Evolutionary conservation across 2,329 filamentous ascomycete species (phyloP), one percentile per base, ranked within the genome.

Genomic region (Helminthosporium solani): DNA sequence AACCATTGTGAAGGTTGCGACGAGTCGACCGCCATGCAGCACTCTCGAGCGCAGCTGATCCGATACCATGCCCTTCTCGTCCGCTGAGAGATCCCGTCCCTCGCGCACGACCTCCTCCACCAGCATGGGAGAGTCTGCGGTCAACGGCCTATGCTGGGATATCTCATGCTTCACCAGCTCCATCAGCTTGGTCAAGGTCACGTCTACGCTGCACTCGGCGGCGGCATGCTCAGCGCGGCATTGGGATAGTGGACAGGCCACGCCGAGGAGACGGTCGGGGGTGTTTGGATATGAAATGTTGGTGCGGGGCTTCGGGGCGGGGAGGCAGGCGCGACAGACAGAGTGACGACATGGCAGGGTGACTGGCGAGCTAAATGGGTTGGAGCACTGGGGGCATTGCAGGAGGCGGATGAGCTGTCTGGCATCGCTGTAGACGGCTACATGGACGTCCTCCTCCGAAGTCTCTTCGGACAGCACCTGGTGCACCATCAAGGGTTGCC

Each of bases 341-440:
- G 85, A 85, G 61, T 86, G 82, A 21, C 90, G 90, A 66, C 91
- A 96, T 4, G 90, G 90, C 3, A 96, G 74, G 0, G 87, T 87
- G 46, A 90, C 78, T 4, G 90, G 88, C 7, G 82, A 76, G 36
- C 72, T 76, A 23, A 94, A 74, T 1, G 86, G 85, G 34, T 74
- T 75, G 3, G 85, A 88, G 68, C 91, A 96, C 52, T 80, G 73
- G 9, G 79, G 79, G 66, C 91, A 96, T 71, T 95, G 89, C 42
- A 94, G 78, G 33, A 94, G 74, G 34, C 85, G 84, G 50, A 95
- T 77, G 44, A 90, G 75, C 46, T 80, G 74, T 53, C 87, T 78
- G 15, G 82, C 79, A 64, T 85, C 76, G 52, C 74, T 71, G 54
- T 76, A 72, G 25, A 79, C 75, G 52, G 75, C 73, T 49, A 81